Conservation (phyloP, 1,284 basidiomycete genomes). For the Tetrapyrgos nigripes region DNA sequence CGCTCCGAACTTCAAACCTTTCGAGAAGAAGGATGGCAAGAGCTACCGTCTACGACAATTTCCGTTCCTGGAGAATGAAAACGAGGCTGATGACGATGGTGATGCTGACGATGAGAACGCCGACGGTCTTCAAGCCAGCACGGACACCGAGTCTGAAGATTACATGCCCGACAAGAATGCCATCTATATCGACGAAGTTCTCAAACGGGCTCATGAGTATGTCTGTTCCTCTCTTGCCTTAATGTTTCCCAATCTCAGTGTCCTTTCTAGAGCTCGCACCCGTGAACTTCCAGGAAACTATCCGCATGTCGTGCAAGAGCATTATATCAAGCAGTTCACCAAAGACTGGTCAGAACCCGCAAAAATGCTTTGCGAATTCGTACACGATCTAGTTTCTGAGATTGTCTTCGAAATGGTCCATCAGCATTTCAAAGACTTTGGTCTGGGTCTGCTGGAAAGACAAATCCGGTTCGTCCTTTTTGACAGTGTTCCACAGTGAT, state of each 20-base stretch:
- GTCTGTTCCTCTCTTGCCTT: slow-evolving; percentile 22
- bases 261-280: slow-evolving; percentile 57
- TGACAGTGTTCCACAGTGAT: neutral
- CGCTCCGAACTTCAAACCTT: slow-evolving; percentile 53
- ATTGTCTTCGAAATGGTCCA: slow-evolving; percentile 50
- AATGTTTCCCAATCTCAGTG: neutral
- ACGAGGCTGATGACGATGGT: slow-evolving; percentile 1
- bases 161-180: neutral
- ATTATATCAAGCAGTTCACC: slow-evolving; percentile 53
- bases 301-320: slow-evolving; percentile 64
- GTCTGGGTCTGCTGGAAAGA: slow-evolving; percentile 56
- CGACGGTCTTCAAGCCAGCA: slow-evolving; percentile 13
- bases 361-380: slow-evolving; percentile 50
- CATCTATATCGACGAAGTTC: slow-evolving; percentile 66
- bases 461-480: slow-evolving; percentile 53
- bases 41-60: neutral
- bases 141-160: slow-evolving; percentile 7
- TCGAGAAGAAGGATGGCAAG: slow-evolving; percentile 4
- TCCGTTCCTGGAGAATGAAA: slow-evolving; percentile 19
- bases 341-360: slow-evolving; percentile 58
- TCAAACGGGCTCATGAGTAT: slow-evolving; percentile 53
- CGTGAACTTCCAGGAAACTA: slow-evolving; percentile 72
- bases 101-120: slow-evolving; percentile 11
- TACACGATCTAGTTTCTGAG: slow-evolving; percentile 44
- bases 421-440: slow-evolving; percentile 57